These are phyloP conservation scores for Salvia splendens DNA, from an alignment of 257 asterid genomes.

Conservation along the genomic window DNA sequence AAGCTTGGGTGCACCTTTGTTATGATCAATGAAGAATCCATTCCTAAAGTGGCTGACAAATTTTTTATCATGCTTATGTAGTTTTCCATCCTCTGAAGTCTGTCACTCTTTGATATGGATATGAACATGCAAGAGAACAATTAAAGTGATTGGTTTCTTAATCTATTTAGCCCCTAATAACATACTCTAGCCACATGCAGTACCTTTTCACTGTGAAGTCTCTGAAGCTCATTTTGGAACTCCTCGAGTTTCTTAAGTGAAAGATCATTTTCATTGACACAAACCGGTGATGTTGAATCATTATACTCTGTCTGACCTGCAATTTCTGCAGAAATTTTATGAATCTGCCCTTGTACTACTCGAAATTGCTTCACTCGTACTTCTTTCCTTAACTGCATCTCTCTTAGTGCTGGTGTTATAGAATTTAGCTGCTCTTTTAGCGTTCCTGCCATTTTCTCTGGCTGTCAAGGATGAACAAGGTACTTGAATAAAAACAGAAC, in stretches of 20 bases:
- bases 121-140: conserved; percentile 22
- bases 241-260: conserved; percentile 84
- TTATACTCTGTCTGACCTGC: conserved; percentile 76
- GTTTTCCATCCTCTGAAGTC: conserved; percentile 82
- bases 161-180: conserved; percentile 7
- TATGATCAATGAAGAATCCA: conserved; percentile 86
- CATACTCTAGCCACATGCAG: background rate
- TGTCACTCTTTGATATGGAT: conserved; percentile 59
- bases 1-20: conserved; percentile 98
- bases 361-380: conserved; percentile 84
- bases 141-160: conserved; percentile 19
- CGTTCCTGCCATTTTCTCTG: conserved; percentile 91
- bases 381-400: conserved; percentile 84
- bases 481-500: conserved; percentile 27
- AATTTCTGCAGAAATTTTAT: conserved; percentile 80
- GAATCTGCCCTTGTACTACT: conserved; percentile 74
- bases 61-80: conserved; percentile 62
- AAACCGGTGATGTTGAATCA: conserved; percentile 57
- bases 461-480: conserved; percentile 51
- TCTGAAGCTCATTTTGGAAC: conserved; percentile 83
- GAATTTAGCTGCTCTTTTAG: conserved; percentile 81
- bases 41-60: conserved; percentile 77
- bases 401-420: conserved; percentile 78
- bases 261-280: conserved; percentile 72
- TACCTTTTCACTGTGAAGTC: conserved; percentile 91